Evolutionary conservation across 345 rosid genomes (phyloP).

Genomic region (Zanthoxylum bungeanum): DNA sequence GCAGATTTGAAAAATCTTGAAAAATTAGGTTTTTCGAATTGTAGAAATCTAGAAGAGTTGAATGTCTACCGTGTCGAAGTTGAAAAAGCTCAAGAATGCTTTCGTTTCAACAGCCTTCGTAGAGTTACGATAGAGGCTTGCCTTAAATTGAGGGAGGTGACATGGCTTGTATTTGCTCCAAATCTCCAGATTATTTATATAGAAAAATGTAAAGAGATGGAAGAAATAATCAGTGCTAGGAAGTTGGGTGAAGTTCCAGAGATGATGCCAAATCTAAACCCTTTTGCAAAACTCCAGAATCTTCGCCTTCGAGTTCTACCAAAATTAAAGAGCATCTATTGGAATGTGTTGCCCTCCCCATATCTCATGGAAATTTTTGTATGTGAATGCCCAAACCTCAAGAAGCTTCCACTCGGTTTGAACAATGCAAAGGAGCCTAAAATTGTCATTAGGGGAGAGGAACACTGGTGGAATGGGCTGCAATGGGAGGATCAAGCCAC

Average conservation of each 20-base stretch:
- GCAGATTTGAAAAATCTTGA: background rate
- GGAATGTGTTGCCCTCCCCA: constrained; percentile 3
- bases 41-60: background rate
- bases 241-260: background rate
- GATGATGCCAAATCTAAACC: background rate
- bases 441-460: background rate
- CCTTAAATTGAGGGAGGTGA: background rate
- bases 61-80: background rate
- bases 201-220: background rate
- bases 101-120: background rate
- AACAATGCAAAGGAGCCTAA: background rate
- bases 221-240: constrained; percentile 2
- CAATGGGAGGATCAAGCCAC: constrained; percentile 1
- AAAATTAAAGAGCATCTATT: constrained; percentile 6
- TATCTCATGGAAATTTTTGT: background rate
- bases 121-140: background rate
- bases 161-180: constrained; percentile 13
- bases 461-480: background rate
- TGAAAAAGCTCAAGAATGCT: background rate
- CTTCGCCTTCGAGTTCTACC: background rate
- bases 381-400: background rate
- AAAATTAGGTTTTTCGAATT: background rate
- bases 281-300: constrained; percentile 6
- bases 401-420: constrained; percentile 17
- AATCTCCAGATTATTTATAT: background rate